Evolutionary conservation across 352 stramenopile genomes (phyloP), one percentile per base, ranked within the genome.

Genomic region (Phytophthora boehmeriae): DNA sequence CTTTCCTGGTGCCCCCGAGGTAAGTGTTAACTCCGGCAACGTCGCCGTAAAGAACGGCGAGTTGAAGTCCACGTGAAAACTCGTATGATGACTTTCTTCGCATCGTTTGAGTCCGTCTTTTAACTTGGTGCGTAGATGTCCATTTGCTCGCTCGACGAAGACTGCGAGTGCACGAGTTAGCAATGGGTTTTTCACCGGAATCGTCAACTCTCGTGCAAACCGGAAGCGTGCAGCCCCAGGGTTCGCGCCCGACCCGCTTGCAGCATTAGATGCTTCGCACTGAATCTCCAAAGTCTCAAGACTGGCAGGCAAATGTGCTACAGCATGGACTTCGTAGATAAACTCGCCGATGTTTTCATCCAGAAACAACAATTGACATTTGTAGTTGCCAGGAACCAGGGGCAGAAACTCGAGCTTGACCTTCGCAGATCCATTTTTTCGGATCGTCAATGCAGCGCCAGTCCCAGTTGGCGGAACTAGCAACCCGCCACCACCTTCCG

Each of bases 311-410:
- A 98, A 71, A 23, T 83, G 84, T 5, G 93, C 90, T 1, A 84
- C 78, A 0, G 76, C 93, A 19, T 92, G 73, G 2, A 98, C 69
- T 56, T 98, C 91, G 54, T 97, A 97, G 47, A 96, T 77, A 52
- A 98, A 98, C 56, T 98, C 93, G n/a, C 95, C 95, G 2, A 97
- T 78, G 16, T 90, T 89, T 34, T 97, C 86, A 46, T 98, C 91
- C 17, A 98, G 36, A 17, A 98, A 94, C 0, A 98, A 68, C 5
- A 98, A 43, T 50, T 97, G 87, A 48, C 88, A 97, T 20, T 81
- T 85, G 77, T 97, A 98, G 27, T 77, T 81, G 0, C 95, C 95
- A 9, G 92, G 88, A 5, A 86, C 35, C 6, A 98, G 82, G 0
- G 94, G 85, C 2, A 98, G 56, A 20, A 98, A 93, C 51, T 98